phyloP scores from a whole-genome alignment of 192 early-diverging fungal genomes.

The Geranomyces michiganensis region DNA sequence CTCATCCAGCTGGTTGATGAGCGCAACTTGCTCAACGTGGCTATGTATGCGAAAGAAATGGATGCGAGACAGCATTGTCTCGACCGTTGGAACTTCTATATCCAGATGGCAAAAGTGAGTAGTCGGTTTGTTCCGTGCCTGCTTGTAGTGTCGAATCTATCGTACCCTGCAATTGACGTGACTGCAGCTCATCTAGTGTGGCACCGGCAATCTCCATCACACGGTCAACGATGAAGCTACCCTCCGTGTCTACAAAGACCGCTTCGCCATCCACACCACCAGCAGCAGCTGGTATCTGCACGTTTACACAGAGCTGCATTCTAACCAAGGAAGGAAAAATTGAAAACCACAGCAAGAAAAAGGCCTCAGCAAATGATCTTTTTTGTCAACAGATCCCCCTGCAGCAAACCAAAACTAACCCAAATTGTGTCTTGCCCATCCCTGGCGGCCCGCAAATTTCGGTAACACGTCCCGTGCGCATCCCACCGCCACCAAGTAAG shows the following conservation, averaged over 20 bases:
- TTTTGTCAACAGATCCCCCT: not conserved
- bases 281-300: constrained; percentile 27
- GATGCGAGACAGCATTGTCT: constrained; percentile 32
- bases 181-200: not conserved
- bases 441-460: constrained; percentile 56
- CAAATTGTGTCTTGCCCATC: constrained; percentile 58
- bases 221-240: constrained; percentile 43
- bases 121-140: no score
- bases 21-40: constrained; percentile 36
- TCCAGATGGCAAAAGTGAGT: not conserved
- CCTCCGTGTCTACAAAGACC: constrained; percentile 55
- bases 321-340: constrained; percentile 19
- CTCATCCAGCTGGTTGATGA: constrained; percentile 32
- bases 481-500: constrained; percentile 44
- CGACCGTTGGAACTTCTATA: not conserved
- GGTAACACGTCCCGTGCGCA: constrained; percentile 47
- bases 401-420: constrained; percentile 29
- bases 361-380: not conserved
- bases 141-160: no score
- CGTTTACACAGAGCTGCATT: constrained; percentile 55
- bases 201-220: constrained; percentile 41
- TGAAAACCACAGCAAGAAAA: not conserved
- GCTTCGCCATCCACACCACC: constrained; percentile 42
- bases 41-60: constrained; percentile 42
- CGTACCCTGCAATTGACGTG: not conserved